Base-by-base conservation (phyloP, 306 rosid species). In the Corylus heterophylla region DNA sequence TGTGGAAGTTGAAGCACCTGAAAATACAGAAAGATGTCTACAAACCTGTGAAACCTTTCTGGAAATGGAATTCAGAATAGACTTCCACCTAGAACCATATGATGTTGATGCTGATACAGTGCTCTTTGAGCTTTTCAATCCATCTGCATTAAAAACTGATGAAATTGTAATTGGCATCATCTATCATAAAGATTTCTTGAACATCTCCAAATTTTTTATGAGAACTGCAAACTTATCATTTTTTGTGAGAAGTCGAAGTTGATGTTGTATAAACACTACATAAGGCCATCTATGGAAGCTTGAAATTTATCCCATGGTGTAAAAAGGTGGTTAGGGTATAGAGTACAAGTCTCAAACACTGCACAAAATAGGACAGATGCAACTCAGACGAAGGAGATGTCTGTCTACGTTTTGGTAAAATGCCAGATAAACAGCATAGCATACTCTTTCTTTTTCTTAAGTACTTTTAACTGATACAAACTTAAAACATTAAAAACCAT, bases 41-140 rank as follows among this genome's bases (percentile, higher is more conserved):
- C 86, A 72, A 78, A 94, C 98, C 98, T 94, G 97, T 48, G 98
- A 95, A 86, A 95, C 94, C 54, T 95, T 97, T 86, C 87, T 91
- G 81, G 97, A 94, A 68, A 95, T 78, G 39, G 95, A 85, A 82
- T 88, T 80, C 56, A 91, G 74, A 20, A 95, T 66, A 45, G 91
- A 84, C 72, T 91, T 95, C 98, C 94, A 95, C 84, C 83, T 85
- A 45, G 97, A 92, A 73, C 88, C 91, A 51, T 25, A 45, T 70
- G 81, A 64, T 71, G 35, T 3, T 31, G 92, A 73, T 69, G 88
- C 78, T 75, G 89, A 51, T 44, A 80, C 14, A 27, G 79, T 22
- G 75, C 76, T 86, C 92, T 74, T 88, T 48, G 74, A 67, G 73
- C 79, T 84, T 79, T 84, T 90, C 22, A 85, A 84, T 71, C 73